Base-by-base conservation (phyloP, 1,284 basidiomycete genomes). In the Microstroma glucosiphilum region DNA sequence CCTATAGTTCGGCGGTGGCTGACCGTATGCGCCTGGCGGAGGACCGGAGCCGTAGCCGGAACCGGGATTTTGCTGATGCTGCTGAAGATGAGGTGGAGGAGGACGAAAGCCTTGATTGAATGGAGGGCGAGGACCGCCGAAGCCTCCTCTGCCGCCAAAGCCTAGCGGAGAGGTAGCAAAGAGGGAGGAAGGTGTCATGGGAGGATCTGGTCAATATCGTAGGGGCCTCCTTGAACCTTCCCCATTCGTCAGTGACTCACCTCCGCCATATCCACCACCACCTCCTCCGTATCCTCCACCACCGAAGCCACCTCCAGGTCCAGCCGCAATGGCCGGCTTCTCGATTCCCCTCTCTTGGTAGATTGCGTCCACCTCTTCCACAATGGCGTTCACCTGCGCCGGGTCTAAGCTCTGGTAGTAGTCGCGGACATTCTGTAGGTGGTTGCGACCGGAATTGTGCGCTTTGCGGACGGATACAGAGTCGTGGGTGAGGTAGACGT, bases 341-440 rank as follows among this genome's bases (percentile, higher is more conserved):
- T 70, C 69, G 7, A 75, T 58, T 15, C 66, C 63, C 4, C 65
- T 64, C 21, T 65, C 55, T 80, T 96, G 91, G 79, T 96, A 96
- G 49, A 89, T 87, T 56, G 88, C 86, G 53, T 90, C 91, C 79
- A 98, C 92, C 79, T 92, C 90, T 84, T 97, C 92, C 78, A 96
- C 93, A 79, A 96, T 91, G 72, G 83, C 90, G 81, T 97, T 93
- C 13, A 93, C 91, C 80, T 94, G 92, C 82, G 96, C 91, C 79
- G 94, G 91, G 62, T 92, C 92, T 64, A 97, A 85, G 3, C 90
- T 91, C 37, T 91, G 90, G 82, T 97, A 98, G 80, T 97, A 98
- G 75, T 98, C 94, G 69, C 92, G 84, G 65, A 98, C 94, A 78
- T 98, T 98, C 58, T 91, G 85, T 49, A 97, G 84, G 79, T 98